Evolutionary conservation across 208 protist genomes (phyloP), one percentile per base, ranked within the genome.

Genomic region (Porcisia hertigi): DNA sequence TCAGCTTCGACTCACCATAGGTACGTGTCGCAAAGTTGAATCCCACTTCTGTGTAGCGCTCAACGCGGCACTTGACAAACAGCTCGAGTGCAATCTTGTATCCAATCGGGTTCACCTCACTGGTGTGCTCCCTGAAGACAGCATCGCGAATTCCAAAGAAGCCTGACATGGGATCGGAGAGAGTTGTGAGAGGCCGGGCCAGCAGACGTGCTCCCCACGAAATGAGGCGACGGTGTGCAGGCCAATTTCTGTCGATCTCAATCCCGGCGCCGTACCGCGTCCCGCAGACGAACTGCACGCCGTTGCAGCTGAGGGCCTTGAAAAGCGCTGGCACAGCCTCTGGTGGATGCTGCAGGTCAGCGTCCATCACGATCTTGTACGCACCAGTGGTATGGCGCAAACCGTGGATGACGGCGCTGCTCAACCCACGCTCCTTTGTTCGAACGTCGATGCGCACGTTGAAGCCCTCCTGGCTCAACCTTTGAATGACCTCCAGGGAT

Each of bases 81-180:
- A 98, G 74, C 75, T 98, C 94, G 39, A 98, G 83, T 2, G 93
- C 96, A 76, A 98, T 98, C 75, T 98, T 98, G 88, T 96, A 98
- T 8, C 96, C 96, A 67, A 97, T 95, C 23, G 96, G 87, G 76
- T 89, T 97, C 60, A 98, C 69, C 39, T 73, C 74, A 18, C 52
- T 23, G 11, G 78, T 59, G 30, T 88, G 92, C 18, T 75, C 71
- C 73, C 79, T 65, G 79, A 97, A 94, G 20, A 88, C 85, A 12
- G 81, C 77, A 41, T 86, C 84, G 16, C 90, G 91, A 12, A 98
- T 55, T 18, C 86, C 92, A 76, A 98, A 98, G 73, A 98, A 97
- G 47, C 96, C 96, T 43, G 94, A 96, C 96, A 98, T 98, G 14
- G 96, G 96, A 62, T 98, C 96, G 36, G 90, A 95, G 23, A 96